These are phyloP conservation scores for Teunomyces aglyptinius DNA, from an alignment of 805 yeast genomes.

Conservation along the genomic window DNA sequence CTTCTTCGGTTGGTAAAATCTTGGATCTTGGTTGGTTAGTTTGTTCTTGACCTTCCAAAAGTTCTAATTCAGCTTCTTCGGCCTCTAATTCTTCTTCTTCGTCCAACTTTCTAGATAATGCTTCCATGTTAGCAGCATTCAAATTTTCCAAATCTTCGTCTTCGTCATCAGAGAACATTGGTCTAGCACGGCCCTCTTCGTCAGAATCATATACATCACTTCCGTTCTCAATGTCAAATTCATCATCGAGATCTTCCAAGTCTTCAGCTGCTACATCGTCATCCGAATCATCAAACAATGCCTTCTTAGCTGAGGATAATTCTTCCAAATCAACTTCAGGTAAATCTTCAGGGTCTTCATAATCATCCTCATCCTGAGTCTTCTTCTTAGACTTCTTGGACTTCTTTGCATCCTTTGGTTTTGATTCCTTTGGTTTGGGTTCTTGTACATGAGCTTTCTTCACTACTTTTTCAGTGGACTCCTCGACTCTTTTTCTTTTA, in stretches of 20 bases:
- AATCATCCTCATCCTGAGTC: constrained; percentile 34
- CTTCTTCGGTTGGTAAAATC: constrained; percentile 72
- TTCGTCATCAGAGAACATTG: constrained; percentile 82
- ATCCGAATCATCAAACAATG: constrained; percentile 75
- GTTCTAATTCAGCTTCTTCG: constrained; percentile 50
- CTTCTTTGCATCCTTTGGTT: constrained; percentile 20
- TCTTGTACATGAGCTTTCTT: constrained; percentile 15
- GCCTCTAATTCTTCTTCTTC: constrained; percentile 50
- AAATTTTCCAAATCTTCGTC: constrained; percentile 57
- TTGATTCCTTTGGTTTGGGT: constrained; percentile 17
- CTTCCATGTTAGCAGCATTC: constrained; percentile 83
- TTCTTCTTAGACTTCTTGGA: constrained; percentile 16
- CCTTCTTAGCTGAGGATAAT: constrained; percentile 64
- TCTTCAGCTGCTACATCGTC: constrained; percentile 53
- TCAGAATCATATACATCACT: constrained; percentile 52
- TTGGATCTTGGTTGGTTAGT: constrained; percentile 69
- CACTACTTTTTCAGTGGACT: constrained; percentile 17
- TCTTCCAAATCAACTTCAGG: constrained; percentile 72
- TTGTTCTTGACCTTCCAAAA: constrained; percentile 49
- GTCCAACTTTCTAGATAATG: constrained; percentile 65
- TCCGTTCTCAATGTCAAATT: constrained; percentile 34
- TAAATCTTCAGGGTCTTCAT: constrained; percentile 38
- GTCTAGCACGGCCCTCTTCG: constrained; percentile 57
- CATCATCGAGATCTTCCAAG: constrained; percentile 22
- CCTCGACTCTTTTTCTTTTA: constrained; percentile 12